Evolutionary conservation across 805 yeast species (phyloP), one percentile per base, ranked within the genome.

Genomic region (Sugiyamaella lignohabitans): DNA sequence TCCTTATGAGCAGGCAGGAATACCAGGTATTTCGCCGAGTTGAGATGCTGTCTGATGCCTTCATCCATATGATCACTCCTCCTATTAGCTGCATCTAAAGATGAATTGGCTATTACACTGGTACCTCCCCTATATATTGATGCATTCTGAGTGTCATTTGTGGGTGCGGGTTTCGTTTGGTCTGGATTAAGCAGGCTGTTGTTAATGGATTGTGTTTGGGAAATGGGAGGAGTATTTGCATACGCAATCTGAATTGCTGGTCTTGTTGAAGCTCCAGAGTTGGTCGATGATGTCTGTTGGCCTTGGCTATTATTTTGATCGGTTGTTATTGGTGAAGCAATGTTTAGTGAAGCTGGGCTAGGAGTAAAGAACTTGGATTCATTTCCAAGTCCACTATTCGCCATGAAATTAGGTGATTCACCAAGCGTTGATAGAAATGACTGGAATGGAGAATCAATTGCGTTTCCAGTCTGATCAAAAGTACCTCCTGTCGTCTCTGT

Each of bases 1-100:
- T 53, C 57, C 21, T 29, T 40, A 3, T 40, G 42, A 8, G 53
- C 53, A 14, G 59, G 59, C 14, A 49, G 40, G 35, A 56, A 55
- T 21, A 37, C 18, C 21, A 55, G 42, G 18, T 54, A 38, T 22
- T 47, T 42, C 5, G 50, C 36, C 5, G 50, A 35, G 4, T 44
- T 44, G 17, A 49, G 41, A 32, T 46, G 49, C 40, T 45, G 40
- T 18, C 39, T 42, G 6, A 47, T 38, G 14, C 38, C 49, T 16
- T 37, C 46, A 11, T 48, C 49, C 11, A 35, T 35, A 23, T 19
- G 19, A 6, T 45, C 40, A 21, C 30, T 39, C n/a, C n/a, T n/a
- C n/a, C n/a, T n/a, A n/a, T n/a, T n/a, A n/a, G n/a, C n/a, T n/a
- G 10, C 42, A 22, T 24, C 42, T 14, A 18, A 8, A 8, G n/a